Evolutionary conservation across 768 basidiomycete genomes (phyloP).

Genomic region (Candolleomyces eurysporus): DNA sequence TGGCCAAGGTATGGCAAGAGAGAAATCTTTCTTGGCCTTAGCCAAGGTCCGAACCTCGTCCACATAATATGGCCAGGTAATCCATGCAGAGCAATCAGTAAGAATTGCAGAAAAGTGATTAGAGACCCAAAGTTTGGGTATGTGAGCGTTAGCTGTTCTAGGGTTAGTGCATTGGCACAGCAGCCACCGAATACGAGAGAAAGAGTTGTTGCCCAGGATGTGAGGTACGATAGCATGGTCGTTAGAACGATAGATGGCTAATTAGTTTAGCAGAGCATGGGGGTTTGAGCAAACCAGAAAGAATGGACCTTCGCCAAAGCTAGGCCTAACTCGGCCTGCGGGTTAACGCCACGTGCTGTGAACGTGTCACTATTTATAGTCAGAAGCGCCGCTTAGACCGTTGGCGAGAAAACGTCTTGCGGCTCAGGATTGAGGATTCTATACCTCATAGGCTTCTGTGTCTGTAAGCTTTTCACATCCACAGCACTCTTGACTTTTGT

Average conservation of each 20-base stretch:
- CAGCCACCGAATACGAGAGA: slow-evolving; percentile 87
- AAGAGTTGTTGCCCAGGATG: slow-evolving; percentile 60
- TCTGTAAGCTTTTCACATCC: too few relatives aligned
- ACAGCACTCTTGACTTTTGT: too few relatives aligned
- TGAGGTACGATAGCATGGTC: slow-evolving; percentile 3
- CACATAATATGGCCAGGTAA: slow-evolving; percentile 61
- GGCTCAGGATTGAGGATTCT: too few relatives aligned
- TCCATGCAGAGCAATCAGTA: slow-evolving; percentile 71
- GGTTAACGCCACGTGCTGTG: too few relatives aligned
- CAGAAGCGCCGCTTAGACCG: too few relatives aligned
- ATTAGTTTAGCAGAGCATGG: background rate
- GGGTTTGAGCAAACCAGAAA: background rate
- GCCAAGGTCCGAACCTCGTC: slow-evolving; percentile 49
- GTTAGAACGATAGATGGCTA: background rate
- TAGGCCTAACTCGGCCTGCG: too few relatives aligned
- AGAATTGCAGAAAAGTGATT: slow-evolving; percentile 86
- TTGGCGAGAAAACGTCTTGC: too few relatives aligned
- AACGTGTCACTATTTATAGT: too few relatives aligned
- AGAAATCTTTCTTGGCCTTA: slow-evolving; percentile 68
- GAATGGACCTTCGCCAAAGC: too few relatives aligned
- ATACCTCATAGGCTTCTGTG: too few relatives aligned
- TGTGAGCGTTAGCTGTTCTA: slow-evolving; percentile 68
- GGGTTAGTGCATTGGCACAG: slow-evolving; percentile 82
- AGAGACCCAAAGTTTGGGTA: slow-evolving; percentile 75
- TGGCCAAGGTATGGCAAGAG: slow-evolving; percentile 72